These are phyloP conservation scores for Colletotrichum viniferum DNA, from an alignment of 2,329 filamentous ascomycete genomes.

Conservation along the genomic window DNA sequence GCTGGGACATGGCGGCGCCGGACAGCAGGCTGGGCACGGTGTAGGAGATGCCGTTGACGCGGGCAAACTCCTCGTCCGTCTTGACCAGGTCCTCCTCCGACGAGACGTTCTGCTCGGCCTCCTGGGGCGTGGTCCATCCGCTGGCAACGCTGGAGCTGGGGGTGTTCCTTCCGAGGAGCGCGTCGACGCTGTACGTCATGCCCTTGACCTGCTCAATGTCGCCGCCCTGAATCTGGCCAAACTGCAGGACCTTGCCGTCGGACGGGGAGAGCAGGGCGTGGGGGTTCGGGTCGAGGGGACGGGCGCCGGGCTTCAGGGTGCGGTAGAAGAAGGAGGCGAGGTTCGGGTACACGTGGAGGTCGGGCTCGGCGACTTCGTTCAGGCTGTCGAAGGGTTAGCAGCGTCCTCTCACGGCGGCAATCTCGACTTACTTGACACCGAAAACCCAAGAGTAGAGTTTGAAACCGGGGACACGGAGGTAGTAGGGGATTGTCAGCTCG, in stretches of 20 bases:
- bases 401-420: background rate
- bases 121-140: constrained; percentile 29
- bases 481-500: constrained; percentile 85
- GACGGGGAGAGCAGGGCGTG: constrained; percentile 85
- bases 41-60: constrained; percentile 94
- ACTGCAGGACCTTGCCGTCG: constrained; percentile 90
- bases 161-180: constrained; percentile 76
- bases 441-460: constrained; percentile 91
- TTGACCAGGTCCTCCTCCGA: constrained; percentile 71
- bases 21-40: constrained; percentile 87
- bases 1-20: constrained; percentile 57
- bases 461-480: constrained; percentile 86
- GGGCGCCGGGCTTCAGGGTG: constrained; percentile 84
- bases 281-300: constrained; percentile 81
- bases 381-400: constrained; percentile 58
- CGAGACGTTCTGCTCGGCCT: constrained; percentile 33
- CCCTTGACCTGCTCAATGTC: constrained; percentile 99
- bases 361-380: constrained; percentile 83
- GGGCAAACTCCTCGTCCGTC: constrained; percentile 90
- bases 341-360: constrained; percentile 90
- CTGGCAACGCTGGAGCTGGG: constrained; percentile 59
- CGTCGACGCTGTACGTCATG: constrained; percentile 96
- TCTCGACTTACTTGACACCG: constrained; percentile 70
- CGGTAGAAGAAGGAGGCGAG: constrained; percentile 97
- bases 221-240: constrained; percentile 87